phyloP scores from a whole-genome alignment of 257 asterid species.

The Solanum chiquidenum region DNA sequence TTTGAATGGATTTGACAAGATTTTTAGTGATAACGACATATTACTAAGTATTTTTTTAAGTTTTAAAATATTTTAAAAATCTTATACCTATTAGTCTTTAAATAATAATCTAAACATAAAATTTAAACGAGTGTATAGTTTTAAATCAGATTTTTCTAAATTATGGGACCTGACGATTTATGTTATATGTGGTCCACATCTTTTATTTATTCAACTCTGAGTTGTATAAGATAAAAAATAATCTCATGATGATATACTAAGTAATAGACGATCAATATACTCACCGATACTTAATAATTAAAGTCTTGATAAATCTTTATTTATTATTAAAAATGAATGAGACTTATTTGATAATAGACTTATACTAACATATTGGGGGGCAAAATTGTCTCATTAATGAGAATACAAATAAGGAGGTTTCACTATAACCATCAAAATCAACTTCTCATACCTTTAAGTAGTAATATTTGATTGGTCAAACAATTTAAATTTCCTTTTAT shows the following conservation, averaged over 20 bases:
- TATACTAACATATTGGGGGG: not conserved
- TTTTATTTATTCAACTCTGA: not conserved
- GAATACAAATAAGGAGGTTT: slow-evolving; percentile 1
- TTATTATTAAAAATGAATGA: not conserved
- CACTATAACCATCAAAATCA: not conserved
- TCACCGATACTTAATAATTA: not conserved
- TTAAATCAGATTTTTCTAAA: too few species aligned
- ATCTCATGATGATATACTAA: not conserved
- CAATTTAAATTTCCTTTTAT: not conserved
- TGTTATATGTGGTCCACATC: not conserved
- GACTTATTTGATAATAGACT: not conserved
- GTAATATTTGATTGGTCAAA: not conserved
- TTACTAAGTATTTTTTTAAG: not conserved
- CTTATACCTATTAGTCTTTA: not conserved
- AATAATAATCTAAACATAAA: not conserved
- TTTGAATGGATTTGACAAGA: not conserved
- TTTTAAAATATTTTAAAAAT: not conserved
- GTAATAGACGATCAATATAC: not conserved
- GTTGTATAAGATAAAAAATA: not conserved
- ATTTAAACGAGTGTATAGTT: not conserved
- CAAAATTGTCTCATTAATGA: not conserved
- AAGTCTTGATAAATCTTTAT: not conserved
- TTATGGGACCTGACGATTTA: not conserved
- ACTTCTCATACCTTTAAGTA: not conserved
- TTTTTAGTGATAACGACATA: not conserved